These are phyloP conservation scores for Yarrowia sp. DNA, from an alignment of 805 yeast species.

Conservation along the genomic window DNA sequence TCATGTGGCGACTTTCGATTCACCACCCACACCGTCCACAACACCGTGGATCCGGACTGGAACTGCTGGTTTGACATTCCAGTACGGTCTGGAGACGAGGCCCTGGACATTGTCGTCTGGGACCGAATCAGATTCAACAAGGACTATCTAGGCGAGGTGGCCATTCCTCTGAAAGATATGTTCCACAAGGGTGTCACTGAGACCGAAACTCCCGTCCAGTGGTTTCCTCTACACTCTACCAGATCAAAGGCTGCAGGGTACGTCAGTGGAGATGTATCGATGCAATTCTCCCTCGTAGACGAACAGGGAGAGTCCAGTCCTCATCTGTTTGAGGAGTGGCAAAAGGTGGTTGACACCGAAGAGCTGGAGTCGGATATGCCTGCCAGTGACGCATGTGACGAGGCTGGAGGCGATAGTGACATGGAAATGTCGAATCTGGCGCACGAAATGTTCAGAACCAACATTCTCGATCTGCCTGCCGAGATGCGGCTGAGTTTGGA, in stretches of 20 bases:
- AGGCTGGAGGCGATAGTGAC: conserved; percentile 13
- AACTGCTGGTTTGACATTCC: conserved; percentile 69
- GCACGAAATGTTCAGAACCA: conserved; percentile 30
- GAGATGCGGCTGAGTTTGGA: conserved; percentile 22
- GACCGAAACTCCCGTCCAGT: neutral
- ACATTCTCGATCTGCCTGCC: conserved; percentile 22
- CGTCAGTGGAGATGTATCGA: conserved; percentile 24
- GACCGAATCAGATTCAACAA: conserved; percentile 36
- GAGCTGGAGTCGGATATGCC: conserved; percentile 23
- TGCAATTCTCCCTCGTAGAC: conserved; percentile 30
- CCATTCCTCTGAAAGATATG: conserved; percentile 20
- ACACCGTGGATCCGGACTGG: conserved; percentile 77
- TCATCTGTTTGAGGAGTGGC: conserved; percentile 12
- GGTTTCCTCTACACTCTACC: conserved; percentile 19
- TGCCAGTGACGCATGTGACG: conserved; percentile 12
- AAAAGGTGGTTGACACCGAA: neutral
- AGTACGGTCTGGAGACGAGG: conserved; percentile 46
- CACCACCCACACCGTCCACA: conserved; percentile 66
- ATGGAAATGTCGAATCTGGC: conserved; percentile 31
- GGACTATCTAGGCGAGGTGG: conserved; percentile 36
- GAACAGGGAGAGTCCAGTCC: neutral
- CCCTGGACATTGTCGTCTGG: conserved; percentile 42
- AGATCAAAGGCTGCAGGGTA: conserved; percentile 2
- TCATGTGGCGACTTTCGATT: conserved; percentile 46
- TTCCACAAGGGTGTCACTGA: conserved; percentile 31